Base-by-base conservation (phyloP, 805 yeast species). In the Sungouiozyma ichnusensis region DNA sequence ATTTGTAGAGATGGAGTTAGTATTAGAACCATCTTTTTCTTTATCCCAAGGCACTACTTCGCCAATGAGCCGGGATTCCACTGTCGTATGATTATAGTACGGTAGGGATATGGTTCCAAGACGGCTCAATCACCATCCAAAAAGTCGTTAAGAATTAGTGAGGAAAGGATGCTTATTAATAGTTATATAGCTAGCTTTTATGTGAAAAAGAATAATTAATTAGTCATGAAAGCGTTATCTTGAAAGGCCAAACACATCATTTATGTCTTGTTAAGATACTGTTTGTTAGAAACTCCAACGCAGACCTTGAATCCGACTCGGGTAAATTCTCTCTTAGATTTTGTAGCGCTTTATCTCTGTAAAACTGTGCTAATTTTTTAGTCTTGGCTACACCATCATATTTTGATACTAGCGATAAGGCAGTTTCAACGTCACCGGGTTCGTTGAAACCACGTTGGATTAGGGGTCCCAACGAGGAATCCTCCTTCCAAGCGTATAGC, bases 401-500 rank as follows among this genome's bases (percentile, higher is more conserved):
- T 48, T 72, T 71, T 38, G 69, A 68, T 9, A 92, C 97, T 6
- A 86, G 81, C 34, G 66, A 65, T 27, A 87, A 73, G 2, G 97
- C 94, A n/a, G 68, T 63, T 51, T 84, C 86, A 32, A 90, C 81
- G 60, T 92, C 98, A 3, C 94, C 95, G 1, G 79, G 76, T 44
- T 76, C 66, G 37, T 73, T 70, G 62, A 92, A 92, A 62, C 90
- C 86, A 45, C 97, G 75, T 18, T 77, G 77, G 52, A 92, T 87
- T 54, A 90, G 63, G 32, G 76, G 79, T 2, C 97, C 97, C 38
- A 92, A 69, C 44, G 80, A 82, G 0, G 95, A 94, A 53, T 76
- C 78, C 54, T 81, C 76, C 54, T 76, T 79, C 98, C 98, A 92
- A 1, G 98, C 97, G 63, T 73, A 92, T 42, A 92, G 67, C 2